Conservation (phyloP, 1,284 basidiomycete genomes). For the Trichosporon sp. region DNA sequence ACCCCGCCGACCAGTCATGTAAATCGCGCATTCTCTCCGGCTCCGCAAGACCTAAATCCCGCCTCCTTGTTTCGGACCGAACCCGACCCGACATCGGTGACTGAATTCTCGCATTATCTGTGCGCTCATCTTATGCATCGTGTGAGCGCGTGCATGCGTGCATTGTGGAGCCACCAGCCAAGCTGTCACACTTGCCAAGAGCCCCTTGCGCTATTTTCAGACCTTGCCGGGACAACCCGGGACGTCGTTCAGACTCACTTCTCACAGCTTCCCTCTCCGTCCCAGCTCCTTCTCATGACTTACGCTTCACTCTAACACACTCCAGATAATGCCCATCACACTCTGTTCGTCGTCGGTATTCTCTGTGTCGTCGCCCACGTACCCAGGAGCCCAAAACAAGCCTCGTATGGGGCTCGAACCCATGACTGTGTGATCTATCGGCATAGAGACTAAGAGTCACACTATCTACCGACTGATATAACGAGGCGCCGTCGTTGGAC, state of each 20-base stretch:
- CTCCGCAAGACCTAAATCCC: background rate
- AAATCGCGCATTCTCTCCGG: background rate
- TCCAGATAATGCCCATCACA: background rate
- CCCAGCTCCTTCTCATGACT: too few species aligned
- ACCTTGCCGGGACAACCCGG: too few species aligned
- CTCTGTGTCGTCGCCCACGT: background rate
- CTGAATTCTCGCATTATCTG: background rate
- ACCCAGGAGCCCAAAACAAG: background rate
- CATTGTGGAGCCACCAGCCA: too few species aligned
- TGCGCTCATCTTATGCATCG: background rate
- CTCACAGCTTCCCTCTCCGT: too few species aligned
- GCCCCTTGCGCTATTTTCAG: background rate
- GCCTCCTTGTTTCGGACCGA: slow-evolving; percentile 5
- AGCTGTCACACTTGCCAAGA: background rate
- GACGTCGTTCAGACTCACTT: too few species aligned
- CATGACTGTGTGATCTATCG: slow-evolving; percentile 13
- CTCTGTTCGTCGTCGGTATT: too few species aligned
- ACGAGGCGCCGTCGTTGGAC: background rate
- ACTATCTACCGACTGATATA: slow-evolving; percentile 15
- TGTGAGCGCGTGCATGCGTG: too few species aligned
- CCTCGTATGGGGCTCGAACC: slow-evolving; percentile 13
- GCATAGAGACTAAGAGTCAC: background rate
- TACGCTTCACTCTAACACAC: too few species aligned
- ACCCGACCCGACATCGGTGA: too few species aligned
- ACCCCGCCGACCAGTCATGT: background rate